These are phyloP conservation scores for Phytophthora foliorum DNA, from an alignment of 352 stramenopile species.

Conservation along the genomic window DNA sequence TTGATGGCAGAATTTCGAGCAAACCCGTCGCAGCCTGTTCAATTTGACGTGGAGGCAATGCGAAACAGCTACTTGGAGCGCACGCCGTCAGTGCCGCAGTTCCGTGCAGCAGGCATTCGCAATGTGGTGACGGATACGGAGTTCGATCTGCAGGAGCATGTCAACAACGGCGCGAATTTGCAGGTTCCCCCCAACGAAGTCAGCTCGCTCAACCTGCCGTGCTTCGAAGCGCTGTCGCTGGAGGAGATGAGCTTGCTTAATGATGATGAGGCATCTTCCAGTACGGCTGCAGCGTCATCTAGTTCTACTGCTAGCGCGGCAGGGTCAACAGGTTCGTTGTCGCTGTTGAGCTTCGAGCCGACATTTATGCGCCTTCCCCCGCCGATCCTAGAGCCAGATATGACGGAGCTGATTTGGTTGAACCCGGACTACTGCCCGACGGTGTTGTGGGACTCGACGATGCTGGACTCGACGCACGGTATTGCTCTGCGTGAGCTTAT, in stretches of 20 bases:
- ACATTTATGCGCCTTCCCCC: constrained; percentile 89
- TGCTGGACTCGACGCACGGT: constrained; percentile 89
- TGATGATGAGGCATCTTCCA: constrained; percentile 33
- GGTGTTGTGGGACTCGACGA: constrained; percentile 91
- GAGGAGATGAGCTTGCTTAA: constrained; percentile 77
- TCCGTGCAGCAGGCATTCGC: constrained; percentile 79
- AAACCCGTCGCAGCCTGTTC: constrained; percentile 53
- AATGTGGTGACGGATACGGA: constrained; percentile 86
- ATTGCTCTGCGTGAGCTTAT: constrained; percentile 92
- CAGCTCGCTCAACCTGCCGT: constrained; percentile 73
- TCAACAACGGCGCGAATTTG: constrained; percentile 83
- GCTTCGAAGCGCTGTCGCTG: constrained; percentile 75
- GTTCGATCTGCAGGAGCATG: constrained; percentile 83
- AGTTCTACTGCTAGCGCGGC: constrained; percentile 36
- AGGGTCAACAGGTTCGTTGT: constrained; percentile 59
- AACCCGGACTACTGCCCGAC: constrained; percentile 93
- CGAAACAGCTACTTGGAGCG: constrained; percentile 77
- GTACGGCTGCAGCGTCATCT: constrained; percentile 32
- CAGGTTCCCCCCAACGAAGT: constrained; percentile 79
- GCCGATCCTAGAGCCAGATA: constrained; percentile 87
- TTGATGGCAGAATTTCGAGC: constrained; percentile 72
- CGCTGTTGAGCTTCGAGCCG: constrained; percentile 89
- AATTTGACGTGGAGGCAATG: constrained; percentile 76
- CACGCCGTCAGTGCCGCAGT: constrained; percentile 80
- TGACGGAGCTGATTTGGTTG: constrained; percentile 93